These are phyloP conservation scores for Cryptococcus sp. DNA, from an alignment of 1,284 basidiomycete species.

Conservation along the genomic window DNA sequence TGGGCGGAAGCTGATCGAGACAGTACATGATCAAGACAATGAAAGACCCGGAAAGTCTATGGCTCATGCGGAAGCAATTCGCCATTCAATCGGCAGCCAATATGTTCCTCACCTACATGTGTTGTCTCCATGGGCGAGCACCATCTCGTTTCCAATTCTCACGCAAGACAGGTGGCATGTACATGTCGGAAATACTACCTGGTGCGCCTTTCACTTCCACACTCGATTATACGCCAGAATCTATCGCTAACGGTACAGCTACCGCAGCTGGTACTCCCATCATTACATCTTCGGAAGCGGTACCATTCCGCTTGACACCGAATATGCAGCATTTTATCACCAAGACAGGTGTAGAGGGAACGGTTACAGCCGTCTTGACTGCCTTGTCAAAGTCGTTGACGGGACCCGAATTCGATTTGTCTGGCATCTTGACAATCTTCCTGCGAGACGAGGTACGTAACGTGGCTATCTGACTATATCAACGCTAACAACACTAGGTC, in stretches of 20 bases:
- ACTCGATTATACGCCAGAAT: neutral
- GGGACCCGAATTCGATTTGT: slow-evolving; percentile 74
- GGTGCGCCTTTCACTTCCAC: slow-evolving; percentile 52
- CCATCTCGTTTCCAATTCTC: slow-evolving; percentile 86
- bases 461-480: neutral
- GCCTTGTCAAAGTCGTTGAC: slow-evolving; percentile 87
- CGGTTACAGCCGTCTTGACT: slow-evolving; percentile 80
- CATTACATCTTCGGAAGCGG: slow-evolving; percentile 74
- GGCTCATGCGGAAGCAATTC: slow-evolving; percentile 97
- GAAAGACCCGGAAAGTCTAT: slow-evolving; percentile 78
- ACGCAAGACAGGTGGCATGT: slow-evolving; percentile 79
- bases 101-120: slow-evolving; percentile 88
- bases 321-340: slow-evolving; percentile 95
- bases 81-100: slow-evolving; percentile 81
- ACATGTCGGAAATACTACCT: slow-evolving; percentile 84
- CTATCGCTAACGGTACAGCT: slow-evolving; percentile 38
- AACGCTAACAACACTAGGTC: slow-evolving; percentile 14
- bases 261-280: slow-evolving; percentile 57
- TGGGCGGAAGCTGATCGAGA: slow-evolving; percentile 55
- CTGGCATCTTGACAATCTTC: slow-evolving; percentile 54
- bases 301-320: slow-evolving; percentile 95
- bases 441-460: slow-evolving; percentile 82
- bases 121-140: slow-evolving; percentile 77
- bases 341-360: slow-evolving; percentile 82
- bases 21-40: slow-evolving; percentile 89